Percentiles rank a stretch among this genome's conserved stretches.
Conservation (phyloP, 768 basidiomycete species). For the Lactarius sp. region DNA sequence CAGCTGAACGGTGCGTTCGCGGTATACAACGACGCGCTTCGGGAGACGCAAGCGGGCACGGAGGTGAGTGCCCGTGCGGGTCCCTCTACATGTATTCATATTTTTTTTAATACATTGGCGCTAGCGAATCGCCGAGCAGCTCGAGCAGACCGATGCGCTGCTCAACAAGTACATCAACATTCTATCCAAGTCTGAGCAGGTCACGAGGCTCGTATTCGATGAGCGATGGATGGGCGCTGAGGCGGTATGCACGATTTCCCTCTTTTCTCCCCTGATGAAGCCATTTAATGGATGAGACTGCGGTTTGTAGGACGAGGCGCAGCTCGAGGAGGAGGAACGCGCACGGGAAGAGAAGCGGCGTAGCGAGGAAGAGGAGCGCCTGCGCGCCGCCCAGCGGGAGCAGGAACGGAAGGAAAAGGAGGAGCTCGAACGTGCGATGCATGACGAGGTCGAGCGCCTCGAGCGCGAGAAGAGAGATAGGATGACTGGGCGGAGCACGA, state of each 20-base stretch:
- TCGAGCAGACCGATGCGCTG: constrained; percentile 67
- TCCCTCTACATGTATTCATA: neutral
- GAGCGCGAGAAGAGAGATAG: constrained; percentile 46
- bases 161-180: constrained; percentile 71
- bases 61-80: constrained; percentile 43
- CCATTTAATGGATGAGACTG: neutral
- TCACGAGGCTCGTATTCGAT: constrained; percentile 66
- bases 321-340: constrained; percentile 42
- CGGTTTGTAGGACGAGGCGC: constrained; percentile 52
- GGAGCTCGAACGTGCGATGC: constrained; percentile 42
- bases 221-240: constrained; percentile 73
- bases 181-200: constrained; percentile 63
- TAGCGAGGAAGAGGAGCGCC: constrained; percentile 36
- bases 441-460: constrained; percentile 39
- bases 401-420: constrained; percentile 48
- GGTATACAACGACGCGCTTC: constrained; percentile 61
- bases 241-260: constrained; percentile 40
- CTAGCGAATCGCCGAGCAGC: constrained; percentile 57
- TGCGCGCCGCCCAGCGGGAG: constrained; percentile 33
- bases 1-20: constrained; percentile 71
- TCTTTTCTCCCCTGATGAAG: neutral
- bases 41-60: constrained; percentile 59
- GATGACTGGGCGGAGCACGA: constrained; percentile 32
- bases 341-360: constrained; percentile 38
- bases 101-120: neutral